Evolutionary conservation across 2,329 filamentous ascomycete genomes (phyloP), one percentile per base, ranked within the genome.

Genomic region (Emmonsiellopsis sp.): DNA sequence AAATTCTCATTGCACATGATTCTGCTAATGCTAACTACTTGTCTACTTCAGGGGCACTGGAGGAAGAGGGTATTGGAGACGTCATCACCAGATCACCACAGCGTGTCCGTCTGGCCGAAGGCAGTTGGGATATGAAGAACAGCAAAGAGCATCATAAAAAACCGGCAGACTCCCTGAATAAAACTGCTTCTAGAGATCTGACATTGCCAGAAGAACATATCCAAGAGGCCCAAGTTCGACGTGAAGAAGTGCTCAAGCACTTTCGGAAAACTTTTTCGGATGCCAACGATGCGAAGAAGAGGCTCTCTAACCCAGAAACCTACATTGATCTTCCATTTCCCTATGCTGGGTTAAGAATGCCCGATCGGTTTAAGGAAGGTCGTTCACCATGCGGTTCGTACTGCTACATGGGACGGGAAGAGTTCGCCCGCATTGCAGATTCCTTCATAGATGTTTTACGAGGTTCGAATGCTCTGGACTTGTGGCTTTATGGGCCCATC

Each of bases 401-500:
- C 13, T 9, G 3, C 2, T 51, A 51, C 8, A 51, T 44, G 40
- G 50, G 50, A 9, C 37, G 50, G n/a, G 50, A 51, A 44, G 20
- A 26, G 3, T 51, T 51, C 20, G 7, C 50, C 8, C 8, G n/a
- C 10, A 9, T 51, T 9, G 11, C 44, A 7, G 50, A 44, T 20
- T 9, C 35, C 1, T 51, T 51, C 31, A 10, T 20, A n/a, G 15
- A 20, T 11, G 8, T 9, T 34, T 2, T 30, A 13, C 8, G 15
- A 16, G 31, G 31, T 10, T 30, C 13, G 9, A 44, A 44, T 20
- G 9, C 7, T 13, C 2, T 6, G 16, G 43, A 53, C 20, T 26
- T 53, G 43, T 53, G 51, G 51, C 9, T 53, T 13, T 53, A 53
- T 35, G 44, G 51, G 1, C 43, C 35, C 8, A 49, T 53, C 6